These are phyloP conservation scores for Globisporangium viniferum DNA, from an alignment of 352 stramenopile genomes.

Conservation along the genomic window DNA sequence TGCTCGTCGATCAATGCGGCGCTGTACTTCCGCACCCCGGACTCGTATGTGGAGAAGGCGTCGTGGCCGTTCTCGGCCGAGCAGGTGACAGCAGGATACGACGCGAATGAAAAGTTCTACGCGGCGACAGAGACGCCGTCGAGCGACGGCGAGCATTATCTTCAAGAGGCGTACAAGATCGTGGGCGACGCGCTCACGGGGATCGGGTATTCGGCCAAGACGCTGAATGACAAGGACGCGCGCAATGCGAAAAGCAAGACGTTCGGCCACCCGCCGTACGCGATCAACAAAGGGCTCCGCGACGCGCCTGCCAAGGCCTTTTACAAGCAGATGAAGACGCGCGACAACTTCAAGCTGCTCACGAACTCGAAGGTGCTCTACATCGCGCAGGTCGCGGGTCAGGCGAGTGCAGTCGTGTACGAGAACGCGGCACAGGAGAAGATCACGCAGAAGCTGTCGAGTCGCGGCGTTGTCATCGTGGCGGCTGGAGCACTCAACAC, in stretches of 20 bases:
- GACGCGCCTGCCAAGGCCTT: slow-evolving; percentile 56
- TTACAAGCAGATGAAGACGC: slow-evolving; percentile 35
- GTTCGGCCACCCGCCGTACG: slow-evolving; percentile 47
- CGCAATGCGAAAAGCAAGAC: slow-evolving; percentile 52
- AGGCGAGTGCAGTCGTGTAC: slow-evolving; percentile 51
- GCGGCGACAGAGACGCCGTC: slow-evolving; percentile 44
- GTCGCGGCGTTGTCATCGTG: slow-evolving; percentile 63
- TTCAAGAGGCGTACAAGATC: slow-evolving; percentile 52
- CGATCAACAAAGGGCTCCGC: slow-evolving; percentile 45
- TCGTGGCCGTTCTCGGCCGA: slow-evolving; percentile 41
- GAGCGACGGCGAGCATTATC: slow-evolving; percentile 40
- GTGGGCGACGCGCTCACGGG: slow-evolving; percentile 28
- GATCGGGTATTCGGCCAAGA: slow-evolving; percentile 29
- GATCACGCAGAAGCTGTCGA: slow-evolving; percentile 23
- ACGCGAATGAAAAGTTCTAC: slow-evolving; percentile 38
- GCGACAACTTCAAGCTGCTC: slow-evolving; percentile 46
- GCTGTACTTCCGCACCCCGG: slow-evolving; percentile 71
- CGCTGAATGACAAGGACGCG: slow-evolving; percentile 39
- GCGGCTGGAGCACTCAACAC: slow-evolving; percentile 67
- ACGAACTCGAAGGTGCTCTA: slow-evolving; percentile 44
- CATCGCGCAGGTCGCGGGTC: slow-evolving; percentile 41
- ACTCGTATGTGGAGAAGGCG: slow-evolving; percentile 38
- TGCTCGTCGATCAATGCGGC: slow-evolving; percentile 76
- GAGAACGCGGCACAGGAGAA: slow-evolving; percentile 13
- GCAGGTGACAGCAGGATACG: slow-evolving; percentile 59